A percentile compares a stretch with the other conserved stretches of the same genome.
phyloP scores from a whole-genome alignment of 108 stramenopile species.

The Aurantiochytrium sp. region DNA sequence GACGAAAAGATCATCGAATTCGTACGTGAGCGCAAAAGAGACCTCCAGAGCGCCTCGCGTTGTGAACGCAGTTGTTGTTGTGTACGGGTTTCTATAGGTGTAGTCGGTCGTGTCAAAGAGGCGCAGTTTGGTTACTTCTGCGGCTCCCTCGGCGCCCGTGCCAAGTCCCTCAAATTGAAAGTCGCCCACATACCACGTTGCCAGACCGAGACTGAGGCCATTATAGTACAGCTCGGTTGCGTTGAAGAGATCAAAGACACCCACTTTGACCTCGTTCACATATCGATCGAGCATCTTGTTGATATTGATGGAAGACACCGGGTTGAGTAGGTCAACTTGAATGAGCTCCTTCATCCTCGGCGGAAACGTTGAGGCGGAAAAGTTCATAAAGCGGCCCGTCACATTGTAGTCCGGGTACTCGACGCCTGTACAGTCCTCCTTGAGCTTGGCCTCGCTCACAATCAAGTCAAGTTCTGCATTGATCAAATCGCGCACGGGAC shows the following conservation, averaged over 20 bases:
- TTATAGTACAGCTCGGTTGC: neutral
- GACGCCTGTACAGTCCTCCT: no score
- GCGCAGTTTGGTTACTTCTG: neutral
- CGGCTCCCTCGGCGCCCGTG: neutral
- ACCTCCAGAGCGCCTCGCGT: neutral
- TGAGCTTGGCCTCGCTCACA: no score
- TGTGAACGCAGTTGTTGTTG: neutral
- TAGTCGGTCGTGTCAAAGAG: neutral
- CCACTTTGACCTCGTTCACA: neutral
- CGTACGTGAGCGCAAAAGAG: neutral
- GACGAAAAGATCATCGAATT: neutral
- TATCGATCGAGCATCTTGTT: neutral
- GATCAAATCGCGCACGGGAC: neutral
- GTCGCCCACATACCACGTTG: neutral
- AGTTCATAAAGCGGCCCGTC: no score
- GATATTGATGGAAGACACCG: neutral
- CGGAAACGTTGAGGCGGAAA: neutral
- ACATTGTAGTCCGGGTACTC: no score
- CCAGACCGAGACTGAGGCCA: neutral
- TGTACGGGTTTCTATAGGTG: neutral
- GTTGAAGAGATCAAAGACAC: neutral
- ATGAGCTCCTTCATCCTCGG: neutral
- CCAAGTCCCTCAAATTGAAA: neutral
- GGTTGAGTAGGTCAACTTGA: neutral
- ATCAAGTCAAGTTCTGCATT: neutral